Conservation (phyloP, 1,284 basidiomycete genomes). For the Malassezia sympodialis region DNA sequence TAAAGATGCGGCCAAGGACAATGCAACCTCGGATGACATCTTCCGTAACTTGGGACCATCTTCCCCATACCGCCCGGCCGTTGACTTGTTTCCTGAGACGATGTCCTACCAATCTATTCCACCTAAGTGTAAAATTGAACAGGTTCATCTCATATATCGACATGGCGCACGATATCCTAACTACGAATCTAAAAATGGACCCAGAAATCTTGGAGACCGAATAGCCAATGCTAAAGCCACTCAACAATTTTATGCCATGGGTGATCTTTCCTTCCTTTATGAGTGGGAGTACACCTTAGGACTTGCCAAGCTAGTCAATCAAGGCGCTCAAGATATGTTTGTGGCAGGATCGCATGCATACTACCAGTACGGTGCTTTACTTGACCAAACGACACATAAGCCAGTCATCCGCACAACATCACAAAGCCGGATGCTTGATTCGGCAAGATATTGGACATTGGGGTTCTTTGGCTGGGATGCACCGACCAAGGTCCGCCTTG, state of each 20-base stretch:
- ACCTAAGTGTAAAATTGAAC: constrained; percentile 23
- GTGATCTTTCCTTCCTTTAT: constrained; percentile 63
- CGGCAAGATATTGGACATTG: constrained; percentile 59
- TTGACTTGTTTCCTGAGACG: constrained; percentile 17
- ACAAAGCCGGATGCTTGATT: constrained; percentile 70
- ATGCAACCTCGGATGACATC: constrained; percentile 24
- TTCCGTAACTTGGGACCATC: constrained; percentile 29
- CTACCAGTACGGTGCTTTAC: constrained; percentile 44
- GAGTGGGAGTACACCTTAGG: constrained; percentile 54
- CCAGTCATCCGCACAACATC: constrained; percentile 42
- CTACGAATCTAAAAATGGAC: not conserved
- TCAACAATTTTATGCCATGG: constrained; percentile 49
- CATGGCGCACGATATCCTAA: constrained; percentile 43
- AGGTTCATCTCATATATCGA: constrained; percentile 42
- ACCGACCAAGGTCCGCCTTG: constrained; percentile 29
- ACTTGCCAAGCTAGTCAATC: constrained; percentile 66
- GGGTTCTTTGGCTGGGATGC: constrained; percentile 37
- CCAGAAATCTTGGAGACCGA: not conserved
- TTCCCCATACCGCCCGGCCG: constrained; percentile 9
- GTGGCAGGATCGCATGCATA: constrained; percentile 38
- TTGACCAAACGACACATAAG: constrained; percentile 21
- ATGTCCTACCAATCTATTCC: constrained; percentile 8
- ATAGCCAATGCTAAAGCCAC: constrained; percentile 1
- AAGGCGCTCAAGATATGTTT: constrained; percentile 62
- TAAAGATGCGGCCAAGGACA: constrained; percentile 15